phyloP scores from a whole-genome alignment of 1,284 basidiomycete species.

The Naganishia liquefaciens region DNA sequence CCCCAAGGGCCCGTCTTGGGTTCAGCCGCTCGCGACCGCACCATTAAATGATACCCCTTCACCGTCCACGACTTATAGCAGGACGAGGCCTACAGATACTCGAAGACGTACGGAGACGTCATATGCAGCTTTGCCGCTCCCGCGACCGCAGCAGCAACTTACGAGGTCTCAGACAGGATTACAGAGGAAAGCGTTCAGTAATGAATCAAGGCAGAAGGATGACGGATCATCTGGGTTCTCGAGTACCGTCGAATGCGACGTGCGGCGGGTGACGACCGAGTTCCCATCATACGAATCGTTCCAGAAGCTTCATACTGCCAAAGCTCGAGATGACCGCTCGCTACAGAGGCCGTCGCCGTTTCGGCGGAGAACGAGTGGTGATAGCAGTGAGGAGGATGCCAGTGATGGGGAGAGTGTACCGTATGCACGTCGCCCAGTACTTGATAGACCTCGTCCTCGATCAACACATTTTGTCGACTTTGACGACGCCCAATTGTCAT shows the following conservation, averaged over 20 bases:
- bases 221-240: not conserved
- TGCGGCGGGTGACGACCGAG: slow-evolving; percentile 3
- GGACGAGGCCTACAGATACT: not conserved
- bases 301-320: not conserved
- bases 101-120: slow-evolving; percentile 3
- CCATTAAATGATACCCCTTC: slow-evolving; percentile 20
- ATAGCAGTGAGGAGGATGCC: slow-evolving; percentile 17
- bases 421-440: slow-evolving; percentile 4
- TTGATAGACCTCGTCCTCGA: slow-evolving; percentile 9
- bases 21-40: slow-evolving; percentile 16
- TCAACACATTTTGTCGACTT: slow-evolving; percentile 23
- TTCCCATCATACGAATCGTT: slow-evolving; percentile 27
- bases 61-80: not conserved
- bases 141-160: slow-evolving; percentile 9
- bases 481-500: slow-evolving; percentile 6
- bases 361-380: not conserved
- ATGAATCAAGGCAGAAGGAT: slow-evolving; percentile 2
- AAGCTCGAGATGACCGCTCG: not conserved
- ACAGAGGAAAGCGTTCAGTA: not conserved
- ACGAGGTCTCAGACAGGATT: not conserved
- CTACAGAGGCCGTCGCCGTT: not conserved
- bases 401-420: not conserved
- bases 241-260: slow-evolving; percentile 8
- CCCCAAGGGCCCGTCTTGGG: not conserved
- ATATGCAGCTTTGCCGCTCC: not conserved